Percentiles rank a stretch among this genome's conserved stretches.
Evolutionary conservation across 306 rosid species (phyloP).

Genomic region (Echinosophora koreensis): DNA sequence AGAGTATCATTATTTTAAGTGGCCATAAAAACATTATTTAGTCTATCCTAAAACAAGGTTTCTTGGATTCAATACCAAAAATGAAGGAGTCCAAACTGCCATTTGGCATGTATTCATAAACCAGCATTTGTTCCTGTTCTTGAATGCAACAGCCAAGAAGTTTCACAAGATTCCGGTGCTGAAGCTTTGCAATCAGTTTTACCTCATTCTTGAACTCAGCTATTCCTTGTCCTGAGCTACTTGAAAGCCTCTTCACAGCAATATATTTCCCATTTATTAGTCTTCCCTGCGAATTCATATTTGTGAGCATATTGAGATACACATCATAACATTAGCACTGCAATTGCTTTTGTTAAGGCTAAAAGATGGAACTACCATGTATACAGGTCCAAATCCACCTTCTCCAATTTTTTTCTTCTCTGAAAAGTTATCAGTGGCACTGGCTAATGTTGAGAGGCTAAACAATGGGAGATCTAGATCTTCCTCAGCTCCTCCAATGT

Average conservation of each 20-base stretch:
- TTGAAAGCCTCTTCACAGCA: constrained; percentile 56
- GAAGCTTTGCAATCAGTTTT: constrained; percentile 49
- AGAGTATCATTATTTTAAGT: not conserved
- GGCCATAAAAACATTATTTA: too few relatives aligned
- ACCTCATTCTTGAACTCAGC: constrained; percentile 50
- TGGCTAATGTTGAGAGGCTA: constrained; percentile 26
- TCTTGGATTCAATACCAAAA: constrained; percentile 35
- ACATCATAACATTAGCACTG: not conserved
- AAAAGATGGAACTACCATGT: constrained; percentile 39
- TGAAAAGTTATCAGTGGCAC: constrained; percentile 43
- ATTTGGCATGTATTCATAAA: constrained; percentile 41
- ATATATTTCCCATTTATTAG: constrained; percentile 46
- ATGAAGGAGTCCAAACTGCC: constrained; percentile 49
- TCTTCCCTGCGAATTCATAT: constrained; percentile 38
- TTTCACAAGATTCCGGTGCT: constrained; percentile 56
- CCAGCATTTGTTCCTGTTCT: constrained; percentile 40
- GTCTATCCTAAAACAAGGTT: too few relatives aligned
- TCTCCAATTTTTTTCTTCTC: constrained; percentile 40
- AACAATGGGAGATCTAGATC: constrained; percentile 55
- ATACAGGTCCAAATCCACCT: constrained; percentile 56
- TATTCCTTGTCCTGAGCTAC: constrained; percentile 40
- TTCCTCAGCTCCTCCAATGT: not conserved
- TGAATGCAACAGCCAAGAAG: constrained; percentile 56
- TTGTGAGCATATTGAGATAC: not conserved
- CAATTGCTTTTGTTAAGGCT: not conserved